Conservation (phyloP, 805 yeast genomes). For the Saitoella complicata region DNA sequence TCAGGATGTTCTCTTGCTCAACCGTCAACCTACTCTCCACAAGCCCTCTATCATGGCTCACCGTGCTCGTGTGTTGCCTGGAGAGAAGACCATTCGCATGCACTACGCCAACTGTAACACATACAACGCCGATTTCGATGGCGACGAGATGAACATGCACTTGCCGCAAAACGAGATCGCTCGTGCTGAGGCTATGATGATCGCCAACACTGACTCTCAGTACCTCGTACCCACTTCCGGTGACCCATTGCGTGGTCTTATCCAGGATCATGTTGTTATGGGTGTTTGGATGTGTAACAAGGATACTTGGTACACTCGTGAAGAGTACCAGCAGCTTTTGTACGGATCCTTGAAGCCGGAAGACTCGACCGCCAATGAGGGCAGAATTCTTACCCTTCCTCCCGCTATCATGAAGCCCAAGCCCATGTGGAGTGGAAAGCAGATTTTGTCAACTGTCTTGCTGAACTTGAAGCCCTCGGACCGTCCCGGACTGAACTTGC, state of each 20-base stretch:
- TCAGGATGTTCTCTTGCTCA: conserved; percentile 92
- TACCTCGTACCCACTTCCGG: conserved; percentile 98
- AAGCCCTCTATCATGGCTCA: conserved; percentile 99
- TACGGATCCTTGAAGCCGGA: conserved; percentile 94
- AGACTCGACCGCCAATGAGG: conserved; percentile 49
- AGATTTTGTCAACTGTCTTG: conserved; percentile 63
- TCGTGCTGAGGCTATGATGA: conserved; percentile 81
- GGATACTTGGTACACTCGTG: conserved; percentile 81
- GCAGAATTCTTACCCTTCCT: conserved; percentile 57
- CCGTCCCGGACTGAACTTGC: conserved; percentile 82
- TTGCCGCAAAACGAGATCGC: conserved; percentile 98
- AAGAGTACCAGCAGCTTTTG: conserved; percentile 79
- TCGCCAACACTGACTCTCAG: conserved; percentile 95
- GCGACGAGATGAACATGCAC: conserved; percentile 99
- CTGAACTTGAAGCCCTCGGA: conserved; percentile 72
- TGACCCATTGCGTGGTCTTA: conserved; percentile 93
- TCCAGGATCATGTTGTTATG: conserved; percentile 97
- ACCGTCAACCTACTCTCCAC: conserved; percentile 97
- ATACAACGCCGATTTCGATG: conserved; percentile 96
- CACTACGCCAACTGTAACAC: conserved; percentile 99
- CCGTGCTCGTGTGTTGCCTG: conserved; percentile 88
- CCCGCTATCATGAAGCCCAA: conserved; percentile 80
- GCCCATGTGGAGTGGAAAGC: conserved; percentile 97
- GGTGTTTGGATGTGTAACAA: conserved; percentile 97
- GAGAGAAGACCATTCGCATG: conserved; percentile 87